Conservation (phyloP, 2,329 filamentous ascomycete genomes). For the Fusarium buharicum region DNA sequence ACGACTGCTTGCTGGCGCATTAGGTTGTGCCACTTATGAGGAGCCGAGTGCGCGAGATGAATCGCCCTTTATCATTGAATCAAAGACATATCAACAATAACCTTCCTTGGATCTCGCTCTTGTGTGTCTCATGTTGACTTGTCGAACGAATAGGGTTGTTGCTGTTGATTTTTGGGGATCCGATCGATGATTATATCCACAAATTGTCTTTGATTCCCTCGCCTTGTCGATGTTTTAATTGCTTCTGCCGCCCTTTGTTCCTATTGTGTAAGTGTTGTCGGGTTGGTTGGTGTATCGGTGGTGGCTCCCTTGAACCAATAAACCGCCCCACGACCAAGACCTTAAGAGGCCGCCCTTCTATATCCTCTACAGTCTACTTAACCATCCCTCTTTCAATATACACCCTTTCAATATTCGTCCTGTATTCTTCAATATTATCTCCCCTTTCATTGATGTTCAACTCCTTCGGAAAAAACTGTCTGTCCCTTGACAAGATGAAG, state of each 20-base stretch:
- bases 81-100: slow-evolving; percentile 15
- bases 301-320: slow-evolving; percentile 27
- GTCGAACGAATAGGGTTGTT: neutral
- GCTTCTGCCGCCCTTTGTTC: slow-evolving; percentile 31
- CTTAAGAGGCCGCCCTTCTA: slow-evolving; percentile 14
- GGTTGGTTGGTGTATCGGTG: slow-evolving; percentile 8
- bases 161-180: neutral
- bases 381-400: slow-evolving; percentile 29
- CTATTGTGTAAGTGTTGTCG: slow-evolving; percentile 13
- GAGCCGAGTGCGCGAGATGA: slow-evolving; percentile 14
- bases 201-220: slow-evolving; percentile 19
- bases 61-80: slow-evolving; percentile 7
- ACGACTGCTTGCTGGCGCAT: slow-evolving; percentile 6
- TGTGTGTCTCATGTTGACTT: slow-evolving; percentile 8
- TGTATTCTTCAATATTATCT: slow-evolving; percentile 30
- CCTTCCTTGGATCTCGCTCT: neutral
- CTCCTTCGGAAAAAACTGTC: slow-evolving; percentile 10
- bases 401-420: slow-evolving; percentile 27
- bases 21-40: slow-evolving; percentile 1
- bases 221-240: slow-evolving; percentile 16
- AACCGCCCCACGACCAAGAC: slow-evolving; percentile 16
- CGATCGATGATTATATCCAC: slow-evolving; percentile 13
- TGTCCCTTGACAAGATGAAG: slow-evolving; percentile 38
- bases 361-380: neutral
- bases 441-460: slow-evolving; percentile 24